Evolutionary conservation across 148 eudicot species (phyloP).

Genomic region (Limonium bicolor): DNA sequence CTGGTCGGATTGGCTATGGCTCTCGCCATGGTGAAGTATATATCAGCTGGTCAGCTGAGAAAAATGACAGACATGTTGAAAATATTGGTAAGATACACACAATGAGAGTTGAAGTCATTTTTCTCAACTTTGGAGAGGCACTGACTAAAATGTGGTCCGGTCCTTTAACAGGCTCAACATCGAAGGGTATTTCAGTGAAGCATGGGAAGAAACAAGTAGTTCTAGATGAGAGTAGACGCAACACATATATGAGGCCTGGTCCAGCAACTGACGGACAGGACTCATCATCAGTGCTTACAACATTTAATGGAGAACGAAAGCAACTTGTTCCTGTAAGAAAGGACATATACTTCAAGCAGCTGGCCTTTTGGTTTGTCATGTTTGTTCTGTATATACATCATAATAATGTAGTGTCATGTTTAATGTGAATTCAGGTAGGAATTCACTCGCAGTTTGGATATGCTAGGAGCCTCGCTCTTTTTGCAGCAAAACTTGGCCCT

Average conservation of each 20-base stretch:
- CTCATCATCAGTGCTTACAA: slow-evolving; percentile 25
- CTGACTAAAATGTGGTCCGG: background rate
- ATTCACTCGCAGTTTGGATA: slow-evolving; percentile 57
- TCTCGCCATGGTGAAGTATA: slow-evolving; percentile 38
- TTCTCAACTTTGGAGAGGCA: background rate
- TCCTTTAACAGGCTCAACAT: slow-evolving; percentile 28
- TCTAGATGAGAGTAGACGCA: slow-evolving; percentile 65
- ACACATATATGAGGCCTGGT: slow-evolving; percentile 41
- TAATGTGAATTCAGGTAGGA: slow-evolving; percentile 44
- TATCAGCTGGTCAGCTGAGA: slow-evolving; percentile 24
- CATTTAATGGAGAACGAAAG: slow-evolving; percentile 35
- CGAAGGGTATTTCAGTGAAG: slow-evolving; percentile 44
- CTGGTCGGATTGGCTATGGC: slow-evolving; percentile 18
- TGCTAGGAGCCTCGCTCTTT: slow-evolving; percentile 77
- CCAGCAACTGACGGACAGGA: slow-evolving; percentile 21
- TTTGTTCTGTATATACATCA: background rate
- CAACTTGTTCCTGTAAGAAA: slow-evolving; percentile 51
- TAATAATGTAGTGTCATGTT: background rate
- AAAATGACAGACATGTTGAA: slow-evolving; percentile 23
- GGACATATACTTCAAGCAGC: background rate
- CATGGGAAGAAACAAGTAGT: slow-evolving; percentile 52
- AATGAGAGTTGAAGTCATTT: background rate
- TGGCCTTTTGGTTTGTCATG: background rate
- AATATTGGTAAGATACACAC: slow-evolving; percentile 4
- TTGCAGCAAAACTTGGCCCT: slow-evolving; percentile 85